Base-by-base conservation (phyloP, 2,329 filamentous ascomycete genomes). In the Calonectria montana region DNA sequence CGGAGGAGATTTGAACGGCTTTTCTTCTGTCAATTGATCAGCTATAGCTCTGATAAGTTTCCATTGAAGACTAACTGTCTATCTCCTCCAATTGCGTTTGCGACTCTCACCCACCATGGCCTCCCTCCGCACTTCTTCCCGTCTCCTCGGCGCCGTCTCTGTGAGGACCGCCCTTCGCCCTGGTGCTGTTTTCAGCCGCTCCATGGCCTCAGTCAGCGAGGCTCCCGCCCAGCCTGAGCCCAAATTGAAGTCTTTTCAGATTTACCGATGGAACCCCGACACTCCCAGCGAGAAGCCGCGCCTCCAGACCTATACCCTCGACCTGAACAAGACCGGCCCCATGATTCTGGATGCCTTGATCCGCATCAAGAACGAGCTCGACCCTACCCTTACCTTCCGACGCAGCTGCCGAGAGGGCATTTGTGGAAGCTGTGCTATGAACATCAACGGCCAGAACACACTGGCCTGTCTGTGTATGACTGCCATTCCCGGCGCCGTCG, bases 251-350 rank as follows among this genome's bases (percentile, higher is more conserved):
- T 95, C 94, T 64, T 99, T 99, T 91, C 93, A 98, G 86, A 93
- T 99, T 88, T 99, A 99, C 92, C 92, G 97, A 84, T 99, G 97
- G 97, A 97, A 97, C 84, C 97, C 97, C 73, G 97, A 98, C 83
- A 90, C 92, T 83, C 97, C 97, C 71, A 91, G 92, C 81, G 92
- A 94, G 86, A 99, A 99, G 92, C 97, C 97, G 74, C 90, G 89
- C 84, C 98, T 99, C 94, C 95, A 99, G 89, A 91, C 91, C 78
- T 99, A 98, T 88, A 94, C 94, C 41, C 89, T 99, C 81, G 97
- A 99, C 83, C 87, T 99, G 80, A 98, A 98, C 90, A 98, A 98
- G 93, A 99, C 97, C 48, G 97, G 97, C 37, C 97, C 97, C 78
- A 99, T 99, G 97, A 93, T 99, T 87, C 87, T 99, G 81, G 97